Percentiles rank a stretch among this genome's conserved stretches.
phyloP scores from a whole-genome alignment of 306 rosid genomes.

The Vigna unguiculata region DNA sequence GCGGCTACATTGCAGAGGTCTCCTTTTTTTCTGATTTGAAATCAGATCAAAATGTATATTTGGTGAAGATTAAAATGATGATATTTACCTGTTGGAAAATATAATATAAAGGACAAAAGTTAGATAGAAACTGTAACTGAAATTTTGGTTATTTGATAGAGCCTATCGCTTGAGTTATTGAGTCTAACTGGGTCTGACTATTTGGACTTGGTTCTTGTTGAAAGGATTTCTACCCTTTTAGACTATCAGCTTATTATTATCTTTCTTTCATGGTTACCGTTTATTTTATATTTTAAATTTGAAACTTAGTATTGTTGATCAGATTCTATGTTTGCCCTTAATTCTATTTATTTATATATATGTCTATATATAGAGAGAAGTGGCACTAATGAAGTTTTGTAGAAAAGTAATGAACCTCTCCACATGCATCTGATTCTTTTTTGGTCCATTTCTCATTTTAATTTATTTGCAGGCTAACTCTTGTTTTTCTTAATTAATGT shows the following conservation, averaged over 20 bases:
- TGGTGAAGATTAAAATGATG: background rate
- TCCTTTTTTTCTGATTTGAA: background rate
- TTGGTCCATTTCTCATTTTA: slow-evolving; percentile 32
- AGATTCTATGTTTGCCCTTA: background rate
- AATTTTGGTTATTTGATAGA: background rate
- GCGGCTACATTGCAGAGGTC: slow-evolving; percentile 90
- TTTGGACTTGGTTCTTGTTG: background rate
- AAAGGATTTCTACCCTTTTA: background rate
- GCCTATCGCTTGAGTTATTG: background rate
- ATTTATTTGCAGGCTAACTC: background rate
- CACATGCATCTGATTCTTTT: background rate
- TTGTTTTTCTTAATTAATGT: slow-evolving; percentile 30
- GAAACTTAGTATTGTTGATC: background rate
- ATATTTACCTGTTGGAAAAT: background rate
- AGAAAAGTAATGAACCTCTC: slow-evolving; percentile 22
- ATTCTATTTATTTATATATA: background rate
- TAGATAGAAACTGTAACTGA: background rate
- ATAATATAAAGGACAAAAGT: background rate
- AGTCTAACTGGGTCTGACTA: background rate
- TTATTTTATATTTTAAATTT: background rate
- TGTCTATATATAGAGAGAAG: no score
- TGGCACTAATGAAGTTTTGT: background rate
- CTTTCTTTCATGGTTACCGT: background rate
- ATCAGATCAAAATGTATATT: background rate
- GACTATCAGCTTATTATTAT: background rate